Evolutionary conservation across 306 rosid genomes (phyloP).

Genomic region (Luffa aegyptiaca): DNA sequence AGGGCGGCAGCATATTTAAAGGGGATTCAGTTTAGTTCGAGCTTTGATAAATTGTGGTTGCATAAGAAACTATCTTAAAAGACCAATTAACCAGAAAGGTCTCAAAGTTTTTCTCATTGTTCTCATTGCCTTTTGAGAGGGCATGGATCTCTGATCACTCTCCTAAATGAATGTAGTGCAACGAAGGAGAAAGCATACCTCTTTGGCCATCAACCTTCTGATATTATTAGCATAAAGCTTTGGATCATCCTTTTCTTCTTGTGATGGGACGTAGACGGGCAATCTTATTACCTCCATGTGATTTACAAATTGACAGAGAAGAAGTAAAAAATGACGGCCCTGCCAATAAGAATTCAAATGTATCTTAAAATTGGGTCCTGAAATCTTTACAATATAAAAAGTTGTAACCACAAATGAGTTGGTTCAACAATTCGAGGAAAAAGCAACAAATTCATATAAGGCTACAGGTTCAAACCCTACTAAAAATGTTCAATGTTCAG

Average conservation of each 20-base stretch:
- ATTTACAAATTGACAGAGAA: conserved; percentile 90
- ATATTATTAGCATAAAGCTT: conserved; percentile 64
- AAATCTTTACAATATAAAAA: not conserved
- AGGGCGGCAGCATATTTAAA: not conserved
- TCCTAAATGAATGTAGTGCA: not conserved
- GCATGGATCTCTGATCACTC: not conserved
- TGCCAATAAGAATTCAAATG: conserved; percentile 25
- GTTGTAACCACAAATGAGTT: not conserved
- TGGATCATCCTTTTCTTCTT: conserved; percentile 85
- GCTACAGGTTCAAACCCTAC: not conserved
- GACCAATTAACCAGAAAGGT: not conserved
- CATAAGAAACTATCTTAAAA: not conserved
- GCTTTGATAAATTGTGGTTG: not conserved
- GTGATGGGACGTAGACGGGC: conserved; percentile 68
- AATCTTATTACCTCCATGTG: conserved; percentile 61
- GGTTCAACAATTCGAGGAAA: not conserved
- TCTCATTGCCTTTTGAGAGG: not conserved
- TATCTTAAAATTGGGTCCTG: not conserved
- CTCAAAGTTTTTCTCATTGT: not conserved
- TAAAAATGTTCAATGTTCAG: not conserved
- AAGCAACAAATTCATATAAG: not conserved
- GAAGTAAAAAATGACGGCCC: conserved; percentile 86
- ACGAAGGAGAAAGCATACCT: conserved; percentile 38
- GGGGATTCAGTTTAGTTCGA: not conserved
- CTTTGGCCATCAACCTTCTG: conserved; percentile 83